Base-by-base conservation (phyloP, 495 filamentous ascomycete species). In the Penicillium ochrochloron region DNA sequence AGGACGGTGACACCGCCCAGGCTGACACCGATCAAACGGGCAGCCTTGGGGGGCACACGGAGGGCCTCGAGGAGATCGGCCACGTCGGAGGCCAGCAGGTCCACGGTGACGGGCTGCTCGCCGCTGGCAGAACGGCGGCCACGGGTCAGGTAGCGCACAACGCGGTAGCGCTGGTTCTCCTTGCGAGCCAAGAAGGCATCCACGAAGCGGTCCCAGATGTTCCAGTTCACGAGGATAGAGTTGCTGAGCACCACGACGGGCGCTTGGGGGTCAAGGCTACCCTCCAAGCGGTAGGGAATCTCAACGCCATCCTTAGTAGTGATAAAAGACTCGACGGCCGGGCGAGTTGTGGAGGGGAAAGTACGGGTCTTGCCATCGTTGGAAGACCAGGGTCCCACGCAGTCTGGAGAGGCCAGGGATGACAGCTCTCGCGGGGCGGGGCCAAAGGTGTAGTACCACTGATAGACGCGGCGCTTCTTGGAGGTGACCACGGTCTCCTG, bases 121-220 rank as follows among this genome's bases (percentile, higher is more conserved):
- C 79, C 80, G 59, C 76, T 80, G 8, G 70, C 70, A 23, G 62
- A 73, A 67, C 59, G 75, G 65, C 89, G 84, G 37, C 89, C 91
- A 58, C 91, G 89, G 33, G 85, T 85, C 67, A 88, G 82, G 72
- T 91, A 93, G 8, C 90, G 85, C 7, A 94, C 79, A 66, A 93
- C 82, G 61, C 89, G 86, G 73, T 90, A 89, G 44, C 85, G 83
- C 37, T 84, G 83, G 48, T 90, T 86, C 53, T 81, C 69, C 0
- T 79, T 68, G 42, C 81, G 80, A 35, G 89, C 77, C 61, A 90
- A 81, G 77, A 90, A 86, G 0, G 77, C 69, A 21, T 80, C 76
- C 14, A 93, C 76, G 67, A 94, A 88, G 17, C 78, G 78, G 68
- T 93, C 88, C 92, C 92, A 95, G 81, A 95, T 93, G 76, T 82